phyloP scores from a whole-genome alignment of 352 stramenopile genomes.

The Phytophthora sojae region DNA sequence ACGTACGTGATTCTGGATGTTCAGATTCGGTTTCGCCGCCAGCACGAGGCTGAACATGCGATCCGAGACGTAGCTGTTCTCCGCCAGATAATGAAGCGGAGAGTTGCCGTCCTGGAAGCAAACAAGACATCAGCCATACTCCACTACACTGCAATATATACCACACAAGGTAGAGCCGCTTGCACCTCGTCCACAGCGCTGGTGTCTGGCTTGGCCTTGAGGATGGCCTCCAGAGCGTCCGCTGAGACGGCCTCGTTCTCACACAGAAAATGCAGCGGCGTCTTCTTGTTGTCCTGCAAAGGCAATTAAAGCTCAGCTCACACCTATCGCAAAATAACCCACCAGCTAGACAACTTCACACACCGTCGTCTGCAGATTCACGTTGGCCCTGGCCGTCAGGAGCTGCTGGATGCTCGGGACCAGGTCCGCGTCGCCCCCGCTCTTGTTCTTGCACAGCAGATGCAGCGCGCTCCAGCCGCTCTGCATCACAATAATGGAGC shows the following conservation, averaged over 20 bases:
- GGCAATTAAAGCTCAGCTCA: too few relatives aligned
- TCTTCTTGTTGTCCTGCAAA: slow-evolving; percentile 56
- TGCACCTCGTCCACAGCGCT: slow-evolving; percentile 59
- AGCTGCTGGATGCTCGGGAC: slow-evolving; percentile 51
- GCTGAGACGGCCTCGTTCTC: slow-evolving; percentile 67
- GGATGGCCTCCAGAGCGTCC: slow-evolving; percentile 45
- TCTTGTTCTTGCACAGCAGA: slow-evolving; percentile 74
- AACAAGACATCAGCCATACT: not conserved
- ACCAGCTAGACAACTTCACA: not conserved
- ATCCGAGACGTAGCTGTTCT: slow-evolving; percentile 55
- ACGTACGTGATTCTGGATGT: slow-evolving; percentile 74
- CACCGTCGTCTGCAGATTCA: slow-evolving; percentile 51
- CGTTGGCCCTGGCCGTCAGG: slow-evolving; percentile 43
- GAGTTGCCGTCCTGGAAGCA: slow-evolving; percentile 63
- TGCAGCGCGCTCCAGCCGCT: slow-evolving; percentile 74
- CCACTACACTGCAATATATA: not conserved
- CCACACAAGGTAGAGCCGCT: not conserved
- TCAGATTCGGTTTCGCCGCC: slow-evolving; percentile 50
- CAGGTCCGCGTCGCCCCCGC: slow-evolving; percentile 43
- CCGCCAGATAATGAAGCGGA: slow-evolving; percentile 66
- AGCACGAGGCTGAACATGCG: slow-evolving; percentile 53
- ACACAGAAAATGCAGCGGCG: slow-evolving; percentile 77
- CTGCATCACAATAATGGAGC: slow-evolving; percentile 27
- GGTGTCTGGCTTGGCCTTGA: slow-evolving; percentile 50
- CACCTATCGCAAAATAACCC: not conserved